Evolutionary conservation across 2,329 filamentous ascomycete genomes (phyloP), one percentile per base, ranked within the genome.

Genomic region (Talaromyces marneffei): DNA sequence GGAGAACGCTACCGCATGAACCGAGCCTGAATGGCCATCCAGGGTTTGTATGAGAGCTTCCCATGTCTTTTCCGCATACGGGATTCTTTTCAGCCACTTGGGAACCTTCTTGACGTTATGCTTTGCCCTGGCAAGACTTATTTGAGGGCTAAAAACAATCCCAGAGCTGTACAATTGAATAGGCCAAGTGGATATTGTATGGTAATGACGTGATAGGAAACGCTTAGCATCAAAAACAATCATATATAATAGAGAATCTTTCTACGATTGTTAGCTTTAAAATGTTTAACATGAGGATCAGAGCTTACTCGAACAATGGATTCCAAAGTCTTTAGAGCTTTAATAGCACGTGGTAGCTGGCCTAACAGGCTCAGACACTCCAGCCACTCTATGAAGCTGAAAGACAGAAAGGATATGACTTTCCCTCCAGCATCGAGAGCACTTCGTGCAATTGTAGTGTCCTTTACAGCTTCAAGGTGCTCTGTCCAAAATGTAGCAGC

Each of bases 341-440:
- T 44, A 31, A 68, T 52, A 31, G 66, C 66, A n/a, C 46, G 18
- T 33, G 62, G 57, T 29, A 70, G 62, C 58, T 54, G 64, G 2
- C 65, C 62, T 27, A 69, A 53, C 25, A 71, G 63, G 62, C 68
- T 70, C 31, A 70, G 54, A 60, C 65, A 71, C 66, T 71, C 69
- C 53, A 71, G 59, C 70, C 69, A 71, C 61, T 68, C 65, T 25
- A 71, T 64, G 2, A 71, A 59, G 48, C 62, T 71, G 27, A 52
- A 62, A 16, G 62, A 40, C 18, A 71, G 65, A 25, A 71, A 70
- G 61, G 4, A 52, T n/a, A 25, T 48, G 42, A 66, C 64, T 44
- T 12, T 14, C 48, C 61, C 46, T 61, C 53, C 4, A 60, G 60
- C 23, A 56, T 46, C 23, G 44, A 59, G 27, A 53, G 44, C 46